Percentiles rank a stretch among this genome's conserved stretches.
phyloP scores from a whole-genome alignment of 768 basidiomycete genomes.

The Boletus rubescentipes region DNA sequence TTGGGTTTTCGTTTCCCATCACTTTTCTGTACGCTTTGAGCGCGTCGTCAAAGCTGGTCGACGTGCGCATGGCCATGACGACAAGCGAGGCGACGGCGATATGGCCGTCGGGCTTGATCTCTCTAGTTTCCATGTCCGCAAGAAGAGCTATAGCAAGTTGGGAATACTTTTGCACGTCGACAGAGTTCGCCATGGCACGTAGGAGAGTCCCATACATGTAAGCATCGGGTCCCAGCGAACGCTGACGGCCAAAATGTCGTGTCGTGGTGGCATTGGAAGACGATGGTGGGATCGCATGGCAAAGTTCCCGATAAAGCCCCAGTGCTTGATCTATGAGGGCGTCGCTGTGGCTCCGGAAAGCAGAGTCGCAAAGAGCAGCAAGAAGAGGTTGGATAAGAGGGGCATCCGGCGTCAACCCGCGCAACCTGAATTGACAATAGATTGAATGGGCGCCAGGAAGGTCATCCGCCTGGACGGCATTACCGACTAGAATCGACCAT shows the following conservation, averaged over 20 bases:
- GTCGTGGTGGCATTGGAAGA: constrained; percentile 9
- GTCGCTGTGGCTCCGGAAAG: constrained; percentile 38
- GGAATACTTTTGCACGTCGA: constrained; percentile 49
- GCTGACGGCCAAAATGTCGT: constrained; percentile 28
- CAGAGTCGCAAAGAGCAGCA: constrained; percentile 44
- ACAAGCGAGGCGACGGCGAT: constrained; percentile 50
- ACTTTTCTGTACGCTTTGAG: constrained; percentile 56
- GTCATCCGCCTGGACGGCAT: constrained; percentile 42
- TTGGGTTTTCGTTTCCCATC: constrained; percentile 28
- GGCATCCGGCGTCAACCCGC: constrained; percentile 48
- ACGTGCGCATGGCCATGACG: constrained; percentile 66
- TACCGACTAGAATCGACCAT: constrained; percentile 57
- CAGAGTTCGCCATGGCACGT: constrained; percentile 44
- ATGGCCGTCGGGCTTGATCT: constrained; percentile 45
- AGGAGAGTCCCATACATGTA: constrained; percentile 56
- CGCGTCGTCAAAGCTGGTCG: constrained; percentile 55
- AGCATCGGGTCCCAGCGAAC: constrained; percentile 46
- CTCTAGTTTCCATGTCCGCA: constrained; percentile 61
- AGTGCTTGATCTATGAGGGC: constrained; percentile 53
- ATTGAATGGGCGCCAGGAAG: constrained; percentile 44
- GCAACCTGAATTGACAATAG: constrained; percentile 46
- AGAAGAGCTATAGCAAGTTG: constrained; percentile 51
- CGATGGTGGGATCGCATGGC: constrained; percentile 30
- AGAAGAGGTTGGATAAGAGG: constrained; percentile 57
- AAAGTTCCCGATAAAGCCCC: constrained; percentile 49